Evolutionary conservation across 1,284 basidiomycete genomes (phyloP).

Genomic region (Puccinia coronata): DNA sequence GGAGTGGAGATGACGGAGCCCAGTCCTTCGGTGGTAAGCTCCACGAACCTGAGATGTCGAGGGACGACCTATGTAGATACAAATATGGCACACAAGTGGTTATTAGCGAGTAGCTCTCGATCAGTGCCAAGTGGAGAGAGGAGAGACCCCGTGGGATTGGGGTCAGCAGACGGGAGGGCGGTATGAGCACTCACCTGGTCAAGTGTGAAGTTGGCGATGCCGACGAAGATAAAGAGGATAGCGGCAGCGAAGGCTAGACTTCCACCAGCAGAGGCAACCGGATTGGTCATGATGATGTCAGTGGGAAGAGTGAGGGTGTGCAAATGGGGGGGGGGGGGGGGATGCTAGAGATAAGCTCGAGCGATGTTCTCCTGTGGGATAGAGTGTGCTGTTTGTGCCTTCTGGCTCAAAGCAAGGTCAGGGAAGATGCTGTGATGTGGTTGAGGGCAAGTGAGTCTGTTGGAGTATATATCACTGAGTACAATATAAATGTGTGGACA

Average conservation of each 20-base stretch:
- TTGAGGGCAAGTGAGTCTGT: too few species aligned
- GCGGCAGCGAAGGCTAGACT: slow-evolving; percentile 24
- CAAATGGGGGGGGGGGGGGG: too few species aligned
- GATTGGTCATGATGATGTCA: slow-evolving; percentile 9
- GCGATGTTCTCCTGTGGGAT: too few species aligned
- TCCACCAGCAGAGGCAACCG: neutral
- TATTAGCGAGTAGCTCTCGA: too few species aligned
- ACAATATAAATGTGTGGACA: too few species aligned
- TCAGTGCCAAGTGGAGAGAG: too few species aligned
- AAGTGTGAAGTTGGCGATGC: slow-evolving; percentile 44
- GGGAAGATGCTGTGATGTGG: too few species aligned
- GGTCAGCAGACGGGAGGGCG: neutral
- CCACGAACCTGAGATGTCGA: slow-evolving; percentile 26
- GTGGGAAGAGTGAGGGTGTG: neutral
- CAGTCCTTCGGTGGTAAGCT: slow-evolving; percentile 23
- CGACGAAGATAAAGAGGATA: slow-evolving; percentile 42
- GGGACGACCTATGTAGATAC: slow-evolving; percentile 18
- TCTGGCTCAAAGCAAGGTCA: too few species aligned
- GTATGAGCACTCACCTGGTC: slow-evolving; percentile 15
- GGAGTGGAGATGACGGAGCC: slow-evolving; percentile 1
- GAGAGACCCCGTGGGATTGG: neutral
- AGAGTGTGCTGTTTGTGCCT: neutral
- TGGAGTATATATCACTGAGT: too few species aligned
- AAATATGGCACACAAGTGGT: neutral
- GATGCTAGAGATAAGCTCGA: too few species aligned